Percentiles rank a stretch among this genome's conserved stretches.
Conservation (phyloP, 805 yeast genomes). For the Wickerhamiella sergipiensis region DNA sequence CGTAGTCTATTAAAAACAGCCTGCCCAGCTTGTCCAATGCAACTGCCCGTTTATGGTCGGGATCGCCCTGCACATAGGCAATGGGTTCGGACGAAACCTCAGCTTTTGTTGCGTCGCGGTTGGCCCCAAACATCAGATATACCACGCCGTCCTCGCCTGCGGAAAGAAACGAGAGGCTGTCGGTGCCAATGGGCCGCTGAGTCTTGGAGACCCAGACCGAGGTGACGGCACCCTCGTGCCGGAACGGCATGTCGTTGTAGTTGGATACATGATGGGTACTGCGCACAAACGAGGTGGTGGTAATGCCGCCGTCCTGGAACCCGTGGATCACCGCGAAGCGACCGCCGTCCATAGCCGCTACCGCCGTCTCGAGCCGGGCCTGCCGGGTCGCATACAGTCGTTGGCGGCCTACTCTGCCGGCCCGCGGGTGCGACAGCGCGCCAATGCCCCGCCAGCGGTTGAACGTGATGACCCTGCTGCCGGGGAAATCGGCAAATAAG, state of each 20-base stretch:
- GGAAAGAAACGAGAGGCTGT: slow-evolving; percentile 6
- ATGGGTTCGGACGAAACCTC: background rate
- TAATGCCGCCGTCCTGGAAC: slow-evolving; percentile 16
- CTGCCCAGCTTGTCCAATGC: background rate
- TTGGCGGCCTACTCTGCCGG: slow-evolving; percentile 20
- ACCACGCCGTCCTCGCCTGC: slow-evolving; percentile 13
- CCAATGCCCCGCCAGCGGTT: slow-evolving; percentile 18
- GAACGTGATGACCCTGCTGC: slow-evolving; percentile 13
- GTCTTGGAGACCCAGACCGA: slow-evolving; percentile 18
- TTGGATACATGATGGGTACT: slow-evolving; percentile 18
- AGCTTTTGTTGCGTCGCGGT: background rate
- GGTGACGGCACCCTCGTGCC: slow-evolving; percentile 16
- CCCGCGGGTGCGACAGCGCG: slow-evolving; percentile 20
- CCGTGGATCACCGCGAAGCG: slow-evolving; percentile 23
- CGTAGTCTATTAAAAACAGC: background rate
- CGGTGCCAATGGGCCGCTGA: slow-evolving; percentile 6
- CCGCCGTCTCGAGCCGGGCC: slow-evolving; percentile 9
- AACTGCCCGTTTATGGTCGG: background rate
- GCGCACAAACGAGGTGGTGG: slow-evolving; percentile 14
- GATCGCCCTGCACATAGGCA: background rate
- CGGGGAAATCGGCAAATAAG: slow-evolving; percentile 17
- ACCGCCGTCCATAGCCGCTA: slow-evolving; percentile 16
- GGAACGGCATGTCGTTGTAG: slow-evolving; percentile 12
- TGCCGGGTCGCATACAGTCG: slow-evolving; percentile 14
- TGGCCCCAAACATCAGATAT: slow-evolving; percentile 1